Evolutionary conservation across 352 stramenopile genomes (phyloP), one percentile per base, ranked within the genome.

Genomic region (Phytophthora nicotianae): DNA sequence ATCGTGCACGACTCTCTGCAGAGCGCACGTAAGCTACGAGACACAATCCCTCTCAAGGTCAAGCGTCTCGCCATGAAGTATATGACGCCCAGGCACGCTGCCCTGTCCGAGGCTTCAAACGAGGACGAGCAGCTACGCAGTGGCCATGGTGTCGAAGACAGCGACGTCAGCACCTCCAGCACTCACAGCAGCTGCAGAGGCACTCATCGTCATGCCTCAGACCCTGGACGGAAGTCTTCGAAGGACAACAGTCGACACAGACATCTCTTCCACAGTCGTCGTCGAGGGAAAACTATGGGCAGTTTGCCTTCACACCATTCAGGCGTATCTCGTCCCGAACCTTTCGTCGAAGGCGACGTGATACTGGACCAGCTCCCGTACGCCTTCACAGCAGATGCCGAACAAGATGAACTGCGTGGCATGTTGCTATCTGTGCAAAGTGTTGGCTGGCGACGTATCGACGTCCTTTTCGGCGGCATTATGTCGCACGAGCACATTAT

Each of bases 401-500:
- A 81, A 51, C 68, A 83, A 50, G 85, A 94, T 60, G 65, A 77
- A 20, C 73, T 94, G 27, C 83, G 85, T 38, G 78, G 77, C 19
- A 92, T 94, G 83, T 68, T 94, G 42, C 47, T 94, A 24, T 83
- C 77, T 2, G 61, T 94, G 43, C 85, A 94, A 62, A 88, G 77
- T 59, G 64, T 92, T 7, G 79, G 81, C 11, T 94, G 83, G 81
- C 74, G 83, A 19, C 81, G 85, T 6, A 77, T 91, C 19, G 85
- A 94, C 56, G 77, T 89, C 3, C 26, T 89, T 24, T 91, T 94
- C 50, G 72, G 86, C 42, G 88, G 76, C 27, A 66, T 86, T 1
- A 51, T 94, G 24, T 84, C 82, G 6, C 85, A 94, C 50, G 81
- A 91, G 56, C 80, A 85, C 55, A 94, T 94, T 64, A 90, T 94